These are phyloP conservation scores for Sarcodon aspratus DNA, from an alignment of 768 basidiomycete species.

Conservation along the genomic window DNA sequence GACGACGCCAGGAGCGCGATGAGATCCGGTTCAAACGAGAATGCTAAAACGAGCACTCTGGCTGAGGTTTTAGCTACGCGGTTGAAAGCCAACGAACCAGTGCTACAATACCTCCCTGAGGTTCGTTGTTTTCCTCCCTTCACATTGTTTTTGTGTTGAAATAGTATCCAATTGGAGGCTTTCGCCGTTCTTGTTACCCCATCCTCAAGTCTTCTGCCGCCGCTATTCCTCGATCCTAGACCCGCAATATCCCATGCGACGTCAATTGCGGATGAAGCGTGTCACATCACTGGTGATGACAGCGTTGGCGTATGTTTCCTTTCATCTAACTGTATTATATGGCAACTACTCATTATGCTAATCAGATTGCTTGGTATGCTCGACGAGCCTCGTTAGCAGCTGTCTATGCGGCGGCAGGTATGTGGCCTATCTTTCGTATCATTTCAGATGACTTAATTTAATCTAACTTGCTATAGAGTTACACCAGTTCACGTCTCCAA, in stretches of 20 bases:
- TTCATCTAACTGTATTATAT: background rate
- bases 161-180: conserved; percentile 32
- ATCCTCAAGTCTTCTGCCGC: conserved; percentile 5
- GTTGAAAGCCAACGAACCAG: conserved; percentile 56
- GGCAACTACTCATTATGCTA: background rate
- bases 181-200: conserved; percentile 59
- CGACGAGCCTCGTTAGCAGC: conserved; percentile 52
- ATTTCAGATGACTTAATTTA: background rate
- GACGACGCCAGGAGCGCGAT: conserved; percentile 52
- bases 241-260: conserved; percentile 52
- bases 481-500: conserved; percentile 71
- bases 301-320: conserved; percentile 40
- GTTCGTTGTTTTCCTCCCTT: conserved; percentile 22
- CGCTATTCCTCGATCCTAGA: conserved; percentile 45
- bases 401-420: conserved; percentile 65
- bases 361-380: conserved; percentile 64
- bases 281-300: conserved; percentile 40
- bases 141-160: background rate
- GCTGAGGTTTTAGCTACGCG: conserved; percentile 43
- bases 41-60: conserved; percentile 13
- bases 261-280: conserved; percentile 60
- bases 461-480: conserved; percentile 36
- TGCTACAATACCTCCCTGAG: conserved; percentile 54
- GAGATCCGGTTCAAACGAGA: conserved; percentile 7
- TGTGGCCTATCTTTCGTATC: conserved; percentile 2